These are phyloP conservation scores for Achaetomiella virescens DNA, from an alignment of 495 filamentous ascomycete species.

Conservation along the genomic window DNA sequence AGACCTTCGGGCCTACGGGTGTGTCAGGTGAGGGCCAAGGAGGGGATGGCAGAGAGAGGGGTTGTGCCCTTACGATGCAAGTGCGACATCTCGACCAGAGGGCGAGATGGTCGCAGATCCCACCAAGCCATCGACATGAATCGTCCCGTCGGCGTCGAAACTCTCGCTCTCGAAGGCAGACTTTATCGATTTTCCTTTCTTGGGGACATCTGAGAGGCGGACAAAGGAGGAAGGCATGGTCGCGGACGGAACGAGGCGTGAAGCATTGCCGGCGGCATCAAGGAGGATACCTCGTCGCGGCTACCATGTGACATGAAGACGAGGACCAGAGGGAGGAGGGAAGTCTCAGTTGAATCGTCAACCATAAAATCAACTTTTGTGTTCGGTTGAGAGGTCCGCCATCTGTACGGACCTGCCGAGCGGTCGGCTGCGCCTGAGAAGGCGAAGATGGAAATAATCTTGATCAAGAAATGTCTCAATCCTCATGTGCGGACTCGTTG, in stretches of 20 bases:
- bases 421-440: neutral
- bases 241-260: neutral
- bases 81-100: conserved; percentile 83
- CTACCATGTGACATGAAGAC: neutral
- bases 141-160: conserved; percentile 76
- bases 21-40: conserved; percentile 4
- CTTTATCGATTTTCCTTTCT: conserved; percentile 44
- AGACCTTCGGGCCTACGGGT: conserved; percentile 62
- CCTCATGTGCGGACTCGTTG: neutral
- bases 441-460: neutral
- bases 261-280: conserved; percentile 4
- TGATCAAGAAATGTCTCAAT: neutral
- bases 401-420: neutral
- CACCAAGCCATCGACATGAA: conserved; percentile 66
- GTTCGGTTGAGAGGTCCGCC: neutral
- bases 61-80: conserved; percentile 64
- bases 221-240: conserved; percentile 41
- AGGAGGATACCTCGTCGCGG: neutral
- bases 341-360: neutral
- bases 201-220: conserved; percentile 34
- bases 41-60: neutral
- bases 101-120: conserved; percentile 76
- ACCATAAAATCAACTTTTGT: no score
- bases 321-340: neutral
- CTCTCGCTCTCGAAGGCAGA: conserved; percentile 81